phyloP scores from a whole-genome alignment of 2,329 filamentous ascomycete species.

The Aspergillus fumigatiaffinis region DNA sequence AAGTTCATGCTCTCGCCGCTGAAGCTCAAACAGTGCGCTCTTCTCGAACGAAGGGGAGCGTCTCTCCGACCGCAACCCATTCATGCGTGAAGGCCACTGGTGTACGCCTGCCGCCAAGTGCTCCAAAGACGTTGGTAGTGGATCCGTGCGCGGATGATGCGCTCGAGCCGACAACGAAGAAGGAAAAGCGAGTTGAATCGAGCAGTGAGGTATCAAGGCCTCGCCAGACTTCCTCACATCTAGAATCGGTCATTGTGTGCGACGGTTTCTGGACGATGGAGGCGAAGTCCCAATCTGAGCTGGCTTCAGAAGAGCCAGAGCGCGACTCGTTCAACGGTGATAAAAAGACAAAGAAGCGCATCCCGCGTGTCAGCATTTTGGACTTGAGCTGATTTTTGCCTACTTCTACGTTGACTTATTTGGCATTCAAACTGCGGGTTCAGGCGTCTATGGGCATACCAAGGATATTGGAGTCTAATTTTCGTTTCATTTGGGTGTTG shows the following conservation, averaged over 20 bases:
- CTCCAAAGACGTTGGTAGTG: neutral
- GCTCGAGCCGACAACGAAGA: neutral
- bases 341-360: slow-evolving; percentile 21
- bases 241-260: slow-evolving; percentile 11
- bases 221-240: slow-evolving; percentile 1
- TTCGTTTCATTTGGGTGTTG: neutral
- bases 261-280: slow-evolving; percentile 11
- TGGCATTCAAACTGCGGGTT: neutral
- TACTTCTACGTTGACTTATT: neutral
- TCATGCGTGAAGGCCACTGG: neutral
- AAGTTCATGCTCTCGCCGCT: neutral
- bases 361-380: slow-evolving; percentile 32
- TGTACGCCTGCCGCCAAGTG: neutral
- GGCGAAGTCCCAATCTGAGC: slow-evolving; percentile 1
- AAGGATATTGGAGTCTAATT: neutral
- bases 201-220: neutral
- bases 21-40: neutral
- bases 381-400: slow-evolving; percentile 21
- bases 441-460: neutral
- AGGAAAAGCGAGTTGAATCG: neutral
- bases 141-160: neutral
- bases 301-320: slow-evolving; percentile 3
- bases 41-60: neutral
- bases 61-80: neutral
- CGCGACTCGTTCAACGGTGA: neutral